Evolutionary conservation across 169 alveolate species (phyloP).

Genomic region (Miamiensis avidus): DNA sequence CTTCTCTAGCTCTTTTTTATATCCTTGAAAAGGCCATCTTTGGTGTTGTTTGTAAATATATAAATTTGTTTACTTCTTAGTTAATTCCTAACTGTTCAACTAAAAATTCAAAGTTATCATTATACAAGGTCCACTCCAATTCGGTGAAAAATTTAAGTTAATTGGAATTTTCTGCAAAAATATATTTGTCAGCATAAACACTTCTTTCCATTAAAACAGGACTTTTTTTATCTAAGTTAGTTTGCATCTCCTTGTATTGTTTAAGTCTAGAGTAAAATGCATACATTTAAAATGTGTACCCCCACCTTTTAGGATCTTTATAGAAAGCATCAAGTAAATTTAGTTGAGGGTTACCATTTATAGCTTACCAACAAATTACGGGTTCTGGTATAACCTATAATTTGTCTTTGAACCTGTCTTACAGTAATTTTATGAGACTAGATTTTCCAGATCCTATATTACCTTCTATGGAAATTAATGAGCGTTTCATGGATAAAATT

Average conservation of each 20-base stretch:
- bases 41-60: not conserved
- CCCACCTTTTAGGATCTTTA: constrained; percentile 26
- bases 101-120: constrained; percentile 22
- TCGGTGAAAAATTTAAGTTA: constrained; percentile 10
- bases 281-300: constrained; percentile 25
- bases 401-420: not conserved
- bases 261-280: constrained; percentile 20
- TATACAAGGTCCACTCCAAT: constrained; percentile 23
- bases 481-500: too few species aligned
- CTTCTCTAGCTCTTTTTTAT: not conserved
- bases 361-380: constrained; percentile 27
- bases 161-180: constrained; percentile 23
- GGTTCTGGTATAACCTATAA: constrained; percentile 23
- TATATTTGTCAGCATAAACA: constrained; percentile 16
- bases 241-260: constrained; percentile 2
- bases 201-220: constrained; percentile 26
- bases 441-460: constrained; percentile 33
- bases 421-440: constrained; percentile 7
- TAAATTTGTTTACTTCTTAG: not conserved
- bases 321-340: constrained; percentile 23
- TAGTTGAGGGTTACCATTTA: constrained; percentile 23
- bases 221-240: not conserved
- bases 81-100: too few species aligned
- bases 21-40: not conserved
- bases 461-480: constrained; percentile 25